Evolutionary conservation across 495 filamentous ascomycete species (phyloP).

Genomic region (Acidomyces sp.): DNA sequence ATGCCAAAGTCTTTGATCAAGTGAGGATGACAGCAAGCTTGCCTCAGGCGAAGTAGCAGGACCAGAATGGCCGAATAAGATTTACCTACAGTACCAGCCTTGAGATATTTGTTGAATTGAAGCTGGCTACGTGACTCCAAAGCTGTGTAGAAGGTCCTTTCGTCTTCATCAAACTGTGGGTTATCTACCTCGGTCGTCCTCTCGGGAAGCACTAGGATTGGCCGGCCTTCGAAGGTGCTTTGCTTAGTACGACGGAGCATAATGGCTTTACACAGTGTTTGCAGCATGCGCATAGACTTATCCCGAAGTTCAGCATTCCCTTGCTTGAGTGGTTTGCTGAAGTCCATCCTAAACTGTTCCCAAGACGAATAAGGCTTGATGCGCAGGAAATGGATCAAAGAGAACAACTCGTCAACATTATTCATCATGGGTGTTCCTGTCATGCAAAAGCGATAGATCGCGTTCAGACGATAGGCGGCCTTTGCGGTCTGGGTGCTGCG

Average conservation of each 20-base stretch:
- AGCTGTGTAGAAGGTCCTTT: slow-evolving; percentile 56
- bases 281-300: slow-evolving; percentile 51
- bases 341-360: slow-evolving; percentile 45
- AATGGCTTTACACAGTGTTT: slow-evolving; percentile 69
- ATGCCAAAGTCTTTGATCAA: slow-evolving; percentile 64
- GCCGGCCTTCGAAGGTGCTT: slow-evolving; percentile 71
- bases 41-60: slow-evolving; percentile 74
- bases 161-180: slow-evolving; percentile 62
- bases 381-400: slow-evolving; percentile 66
- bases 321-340: slow-evolving; percentile 36
- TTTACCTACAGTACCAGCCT: slow-evolving; percentile 54
- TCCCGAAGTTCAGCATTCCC: slow-evolving; percentile 21
- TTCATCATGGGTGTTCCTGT: slow-evolving; percentile 97
- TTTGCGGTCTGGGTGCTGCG: slow-evolving; percentile 50
- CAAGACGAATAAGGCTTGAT: slow-evolving; percentile 67
- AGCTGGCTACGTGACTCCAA: slow-evolving; percentile 55
- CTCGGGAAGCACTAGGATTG: slow-evolving; percentile 61
- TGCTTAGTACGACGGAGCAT: slow-evolving; percentile 76
- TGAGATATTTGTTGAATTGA: slow-evolving; percentile 66
- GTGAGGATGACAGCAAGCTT: slow-evolving; percentile 86
- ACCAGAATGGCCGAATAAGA: slow-evolving; percentile 80
- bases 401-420: slow-evolving; percentile 65
- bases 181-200: slow-evolving; percentile 53
- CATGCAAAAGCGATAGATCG: slow-evolving; percentile 67
- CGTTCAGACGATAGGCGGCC: slow-evolving; percentile 47